These are phyloP conservation scores for Penicillium ochrochloron DNA, from an alignment of 495 filamentous ascomycete genomes.

Conservation along the genomic window DNA sequence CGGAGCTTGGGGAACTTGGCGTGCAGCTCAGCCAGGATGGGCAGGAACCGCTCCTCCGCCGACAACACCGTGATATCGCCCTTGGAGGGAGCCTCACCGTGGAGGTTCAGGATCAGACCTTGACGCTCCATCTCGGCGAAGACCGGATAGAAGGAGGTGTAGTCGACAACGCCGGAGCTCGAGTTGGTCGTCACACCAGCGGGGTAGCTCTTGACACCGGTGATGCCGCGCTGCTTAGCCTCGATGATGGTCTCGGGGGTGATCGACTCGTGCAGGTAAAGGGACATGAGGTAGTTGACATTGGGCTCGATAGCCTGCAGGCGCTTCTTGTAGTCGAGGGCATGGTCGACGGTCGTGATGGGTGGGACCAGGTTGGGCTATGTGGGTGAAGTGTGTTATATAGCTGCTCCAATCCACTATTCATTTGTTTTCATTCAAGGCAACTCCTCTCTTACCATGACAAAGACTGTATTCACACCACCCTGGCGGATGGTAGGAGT, in stretches of 20 bases:
- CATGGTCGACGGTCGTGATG: conserved; percentile 72
- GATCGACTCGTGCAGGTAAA: conserved; percentile 79
- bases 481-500: conserved; percentile 73
- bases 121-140: conserved; percentile 79
- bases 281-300: conserved; percentile 84
- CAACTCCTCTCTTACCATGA: conserved; percentile 63
- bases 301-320: conserved; percentile 70
- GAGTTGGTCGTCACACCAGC: conserved; percentile 82
- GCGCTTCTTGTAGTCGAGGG: conserved; percentile 71
- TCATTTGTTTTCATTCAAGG: conserved; percentile 2
- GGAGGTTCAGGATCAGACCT: conserved; percentile 65
- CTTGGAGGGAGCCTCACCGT: conserved; percentile 61
- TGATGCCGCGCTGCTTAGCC: conserved; percentile 61
- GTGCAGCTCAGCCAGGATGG: conserved; percentile 72
- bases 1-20: conserved; percentile 75
- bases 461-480: conserved; percentile 78
- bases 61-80: conserved; percentile 71
- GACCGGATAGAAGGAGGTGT: conserved; percentile 72
- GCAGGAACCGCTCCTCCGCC: conserved; percentile 81
- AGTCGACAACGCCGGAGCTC: conserved; percentile 75
- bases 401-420: conserved; percentile 11
- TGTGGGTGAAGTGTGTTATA: conserved; percentile 21
- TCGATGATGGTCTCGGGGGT: conserved; percentile 79
- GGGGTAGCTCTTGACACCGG: conserved; percentile 64
- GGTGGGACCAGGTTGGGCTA: conserved; percentile 76